phyloP scores from a whole-genome alignment of 257 asterid genomes.

The Cordia subcordata region DNA sequence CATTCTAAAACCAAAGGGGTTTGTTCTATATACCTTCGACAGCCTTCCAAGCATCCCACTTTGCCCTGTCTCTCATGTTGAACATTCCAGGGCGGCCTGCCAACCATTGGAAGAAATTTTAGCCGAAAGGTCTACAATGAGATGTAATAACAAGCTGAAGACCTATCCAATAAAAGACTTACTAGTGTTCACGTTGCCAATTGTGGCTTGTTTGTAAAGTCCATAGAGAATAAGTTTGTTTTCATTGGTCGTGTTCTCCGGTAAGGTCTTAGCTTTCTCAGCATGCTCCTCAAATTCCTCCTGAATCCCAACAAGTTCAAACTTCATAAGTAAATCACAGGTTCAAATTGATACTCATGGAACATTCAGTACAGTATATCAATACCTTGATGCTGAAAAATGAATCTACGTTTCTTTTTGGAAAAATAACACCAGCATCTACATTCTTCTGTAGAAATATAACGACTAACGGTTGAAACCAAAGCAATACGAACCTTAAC shows the following conservation, averaged over 20 bases:
- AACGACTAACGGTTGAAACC: no score
- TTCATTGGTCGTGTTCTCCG: conserved; percentile 63
- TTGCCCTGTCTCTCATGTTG: conserved; percentile 75
- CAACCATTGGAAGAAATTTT: conserved; percentile 2
- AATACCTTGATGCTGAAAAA: no score
- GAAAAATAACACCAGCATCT: no score
- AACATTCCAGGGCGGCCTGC: conserved; percentile 93
- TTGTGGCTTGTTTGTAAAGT: conserved; percentile 78
- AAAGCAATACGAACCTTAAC: no score
- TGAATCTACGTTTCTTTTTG: no score
- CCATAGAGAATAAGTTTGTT: conserved; percentile 77
- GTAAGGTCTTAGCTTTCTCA: conserved; percentile 81
- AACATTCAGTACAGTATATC: not conserved
- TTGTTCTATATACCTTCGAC: conserved; percentile 58
- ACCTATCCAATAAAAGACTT: conserved; percentile 16
- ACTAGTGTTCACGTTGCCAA: conserved; percentile 77
- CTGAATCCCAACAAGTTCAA: conserved; percentile 27
- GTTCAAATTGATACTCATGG: not conserved
- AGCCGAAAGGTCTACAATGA: not conserved
- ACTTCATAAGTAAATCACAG: not conserved
- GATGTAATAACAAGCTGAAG: not conserved
- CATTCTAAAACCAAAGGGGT: not conserved
- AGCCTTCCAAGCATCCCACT: conserved; percentile 99
- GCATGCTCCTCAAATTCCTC: conserved; percentile 92
- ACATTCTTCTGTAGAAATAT: no score